Evolutionary conservation across 116 monocot species (phyloP).

Genomic region (Dioscorea cayenensis): DNA sequence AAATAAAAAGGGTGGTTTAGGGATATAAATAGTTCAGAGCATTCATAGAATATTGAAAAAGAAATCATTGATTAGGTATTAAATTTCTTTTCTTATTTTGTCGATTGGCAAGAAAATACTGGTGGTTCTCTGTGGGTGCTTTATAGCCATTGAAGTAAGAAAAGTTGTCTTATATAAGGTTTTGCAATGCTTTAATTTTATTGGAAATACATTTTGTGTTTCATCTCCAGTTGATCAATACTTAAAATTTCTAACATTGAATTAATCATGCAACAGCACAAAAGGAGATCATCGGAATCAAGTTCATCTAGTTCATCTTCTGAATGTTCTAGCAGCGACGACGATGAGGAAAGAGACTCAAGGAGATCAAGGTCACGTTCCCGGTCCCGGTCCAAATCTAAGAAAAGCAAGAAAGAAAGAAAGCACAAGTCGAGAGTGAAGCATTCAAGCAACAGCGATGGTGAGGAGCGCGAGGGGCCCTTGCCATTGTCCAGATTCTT

Average conservation of each 20-base stretch:
- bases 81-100: no score
- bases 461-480: slow-evolving; percentile 40
- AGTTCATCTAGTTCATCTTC: slow-evolving; percentile 50
- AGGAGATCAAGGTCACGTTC: slow-evolving; percentile 43
- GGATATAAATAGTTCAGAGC: no score
- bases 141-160: neutral
- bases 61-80: no score
- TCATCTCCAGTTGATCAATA: no score
- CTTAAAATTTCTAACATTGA: neutral
- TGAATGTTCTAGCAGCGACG: slow-evolving; percentile 48
- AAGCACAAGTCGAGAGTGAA: slow-evolving; percentile 35
- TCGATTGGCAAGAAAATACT: no score
- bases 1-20: no score
- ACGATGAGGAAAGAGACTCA: slow-evolving; percentile 37
- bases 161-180: neutral
- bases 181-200: neutral
- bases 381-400: slow-evolving; percentile 18
- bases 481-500: slow-evolving; percentile 65
- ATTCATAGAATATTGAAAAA: no score
- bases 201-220: no score
- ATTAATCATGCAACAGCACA: slow-evolving; percentile 3
- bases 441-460: slow-evolving; percentile 31
- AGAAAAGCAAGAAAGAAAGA: slow-evolving; percentile 31
- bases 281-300: slow-evolving; percentile 38
- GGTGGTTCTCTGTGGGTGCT: neutral